A percentile compares a stretch with the other conserved stretches of the same genome.
Evolutionary conservation across 2,329 filamentous ascomycete species (phyloP).

Genomic region (Clarireedia hainanense): DNA sequence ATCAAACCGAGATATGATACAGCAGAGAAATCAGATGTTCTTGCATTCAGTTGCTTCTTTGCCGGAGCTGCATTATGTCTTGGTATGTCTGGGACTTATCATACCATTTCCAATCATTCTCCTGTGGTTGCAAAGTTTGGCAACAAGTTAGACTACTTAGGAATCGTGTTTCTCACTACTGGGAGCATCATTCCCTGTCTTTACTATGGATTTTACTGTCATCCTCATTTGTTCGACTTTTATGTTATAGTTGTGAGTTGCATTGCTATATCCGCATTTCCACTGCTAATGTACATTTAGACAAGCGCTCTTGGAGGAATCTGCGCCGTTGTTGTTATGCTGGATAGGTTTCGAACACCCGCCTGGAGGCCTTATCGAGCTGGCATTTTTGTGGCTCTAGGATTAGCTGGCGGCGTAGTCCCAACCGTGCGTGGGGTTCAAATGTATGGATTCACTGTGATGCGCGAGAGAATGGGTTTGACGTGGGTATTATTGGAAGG

Average conservation of each 20-base stretch:
- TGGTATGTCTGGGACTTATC: constrained; percentile 77
- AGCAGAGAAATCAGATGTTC: constrained; percentile 55
- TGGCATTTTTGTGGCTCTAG: constrained; percentile 82
- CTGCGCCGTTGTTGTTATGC: constrained; percentile 68
- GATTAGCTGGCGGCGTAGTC: constrained; percentile 66
- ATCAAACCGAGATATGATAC: constrained; percentile 59
- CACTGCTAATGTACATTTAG: constrained; percentile 34
- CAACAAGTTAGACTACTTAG: constrained; percentile 90
- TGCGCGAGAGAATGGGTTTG: constrained; percentile 70
- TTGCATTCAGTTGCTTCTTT: constrained; percentile 74
- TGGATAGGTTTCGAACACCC: constrained; percentile 78
- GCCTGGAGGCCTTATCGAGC: constrained; percentile 79
- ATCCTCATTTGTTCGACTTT: constrained; percentile 52
- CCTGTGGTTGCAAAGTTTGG: constrained; percentile 69
- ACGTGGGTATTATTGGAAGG: constrained; percentile 76
- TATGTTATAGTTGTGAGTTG: constrained; percentile 51
- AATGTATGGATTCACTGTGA: constrained; percentile 56
- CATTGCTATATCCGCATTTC: neutral
- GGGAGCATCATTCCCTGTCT: constrained; percentile 85
- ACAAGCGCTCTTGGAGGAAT: constrained; percentile 71
- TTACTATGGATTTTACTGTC: constrained; percentile 77
- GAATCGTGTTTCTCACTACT: constrained; percentile 86
- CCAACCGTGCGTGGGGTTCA: constrained; percentile 71
- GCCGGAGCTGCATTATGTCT: constrained; percentile 63
- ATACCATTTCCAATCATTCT: constrained; percentile 81